Percentiles rank a stretch among this genome's conserved stretches.
Conservation (phyloP, 257 asterid genomes). For the Solanum sitiens region DNA sequence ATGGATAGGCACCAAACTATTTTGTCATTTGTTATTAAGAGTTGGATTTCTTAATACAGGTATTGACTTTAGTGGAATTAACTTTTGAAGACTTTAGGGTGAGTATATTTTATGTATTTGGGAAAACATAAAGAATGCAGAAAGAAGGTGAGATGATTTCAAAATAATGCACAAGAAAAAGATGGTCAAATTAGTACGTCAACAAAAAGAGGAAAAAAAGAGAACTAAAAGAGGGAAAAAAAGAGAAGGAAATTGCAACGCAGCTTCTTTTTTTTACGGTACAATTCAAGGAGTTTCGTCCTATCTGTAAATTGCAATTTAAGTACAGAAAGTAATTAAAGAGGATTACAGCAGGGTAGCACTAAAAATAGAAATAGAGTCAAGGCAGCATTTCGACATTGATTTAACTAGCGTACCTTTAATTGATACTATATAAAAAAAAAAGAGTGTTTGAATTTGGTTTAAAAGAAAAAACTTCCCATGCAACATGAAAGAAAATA, state of each 20-base stretch:
- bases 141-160: not conserved
- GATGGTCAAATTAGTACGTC: not conserved
- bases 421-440: no score
- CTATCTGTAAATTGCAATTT: not conserved
- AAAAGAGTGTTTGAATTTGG: not conserved
- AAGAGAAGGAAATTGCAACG: not conserved
- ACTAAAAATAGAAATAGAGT: not conserved
- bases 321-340: not conserved
- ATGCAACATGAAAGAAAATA: not conserved
- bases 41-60: not conserved
- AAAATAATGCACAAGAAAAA: not conserved
- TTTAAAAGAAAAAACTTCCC: not conserved
- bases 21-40: not conserved
- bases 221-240: not conserved
- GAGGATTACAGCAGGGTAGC: not conserved
- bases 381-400: not conserved
- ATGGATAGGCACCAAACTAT: not conserved
- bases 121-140: not conserved
- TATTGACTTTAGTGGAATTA: not conserved
- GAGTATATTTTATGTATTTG: not conserved
- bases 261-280: not conserved
- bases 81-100: not conserved
- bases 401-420: not conserved
- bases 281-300: not conserved
- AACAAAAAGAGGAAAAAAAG: not conserved